These are phyloP conservation scores for Trypanosoma avium DNA, from an alignment of 208 protist species.

Conservation along the genomic window DNA sequence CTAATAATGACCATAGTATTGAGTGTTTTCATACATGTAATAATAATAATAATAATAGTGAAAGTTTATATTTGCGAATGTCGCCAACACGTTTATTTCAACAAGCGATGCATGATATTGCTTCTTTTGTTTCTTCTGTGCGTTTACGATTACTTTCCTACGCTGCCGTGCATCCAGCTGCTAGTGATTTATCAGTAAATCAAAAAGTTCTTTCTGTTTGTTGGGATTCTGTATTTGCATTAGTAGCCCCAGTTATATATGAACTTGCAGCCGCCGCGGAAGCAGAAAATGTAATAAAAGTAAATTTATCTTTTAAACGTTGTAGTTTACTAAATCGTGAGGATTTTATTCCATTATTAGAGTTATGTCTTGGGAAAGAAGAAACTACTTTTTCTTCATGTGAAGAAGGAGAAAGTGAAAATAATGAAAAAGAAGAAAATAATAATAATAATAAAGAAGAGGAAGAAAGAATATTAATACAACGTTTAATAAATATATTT, in stretches of 20 bases:
- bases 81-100: slow-evolving; percentile 21
- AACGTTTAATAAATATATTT: slow-evolving; percentile 4
- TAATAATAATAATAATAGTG: neutral
- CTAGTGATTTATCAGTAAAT: slow-evolving; percentile 38
- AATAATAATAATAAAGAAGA: neutral
- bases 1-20: neutral
- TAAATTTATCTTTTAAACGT: slow-evolving; percentile 17
- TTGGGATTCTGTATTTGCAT: slow-evolving; percentile 46
- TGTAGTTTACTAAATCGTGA: slow-evolving; percentile 3
- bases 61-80: slow-evolving; percentile 15
- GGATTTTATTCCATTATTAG: slow-evolving; percentile 24
- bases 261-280: slow-evolving; percentile 41
- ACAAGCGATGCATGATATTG: slow-evolving; percentile 46
- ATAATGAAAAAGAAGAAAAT: neutral
- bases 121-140: slow-evolving; percentile 64
- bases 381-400: no score
- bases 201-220: slow-evolving; percentile 35
- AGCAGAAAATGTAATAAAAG: slow-evolving; percentile 1
- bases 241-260: slow-evolving; percentile 45
- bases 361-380: no score
- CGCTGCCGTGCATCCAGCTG: slow-evolving; percentile 41
- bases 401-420: no score
- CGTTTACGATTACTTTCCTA: slow-evolving; percentile 63
- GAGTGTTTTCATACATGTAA: neutral
- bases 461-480: neutral